Evolutionary conservation across 495 filamentous ascomycete species (phyloP).

Genomic region (Aspergillus leporis): DNA sequence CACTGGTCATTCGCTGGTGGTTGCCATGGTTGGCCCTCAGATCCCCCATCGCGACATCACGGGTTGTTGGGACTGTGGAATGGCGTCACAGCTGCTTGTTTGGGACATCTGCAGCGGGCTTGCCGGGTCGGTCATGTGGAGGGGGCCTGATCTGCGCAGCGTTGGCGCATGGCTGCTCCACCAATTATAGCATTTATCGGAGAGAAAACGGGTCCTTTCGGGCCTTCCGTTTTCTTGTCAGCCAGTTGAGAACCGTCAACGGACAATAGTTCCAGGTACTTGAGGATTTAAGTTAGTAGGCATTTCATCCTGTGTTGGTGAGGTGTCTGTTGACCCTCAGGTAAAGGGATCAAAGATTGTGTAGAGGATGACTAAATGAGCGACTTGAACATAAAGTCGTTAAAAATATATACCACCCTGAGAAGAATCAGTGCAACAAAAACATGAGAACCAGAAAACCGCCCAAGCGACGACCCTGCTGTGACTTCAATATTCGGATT

Average conservation of each 20-base stretch:
- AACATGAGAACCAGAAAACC: neutral
- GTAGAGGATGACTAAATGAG: no score
- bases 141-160: conserved; percentile 20
- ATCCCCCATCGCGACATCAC: conserved; percentile 18
- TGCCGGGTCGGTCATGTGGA: conserved; percentile 23
- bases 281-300: no score
- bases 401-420: no score
- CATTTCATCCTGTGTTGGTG: neutral
- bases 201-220: conserved; percentile 20
- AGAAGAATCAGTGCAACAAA: neutral
- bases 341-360: neutral
- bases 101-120: conserved; percentile 23
- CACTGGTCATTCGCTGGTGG: conserved; percentile 9
- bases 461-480: neutral
- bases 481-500: neutral
- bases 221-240: conserved; percentile 7
- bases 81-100: conserved; percentile 27
- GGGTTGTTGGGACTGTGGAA: conserved; percentile 18
- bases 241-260: conserved; percentile 1
- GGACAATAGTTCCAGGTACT: neutral
- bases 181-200: conserved; percentile 15
- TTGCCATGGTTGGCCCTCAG: conserved; percentile 4
- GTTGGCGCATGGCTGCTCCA: conserved; percentile 16
- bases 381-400: no score
- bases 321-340: neutral